Conservation (phyloP, 148 eudicot species). For the Rhododendron ferrugineum region DNA sequence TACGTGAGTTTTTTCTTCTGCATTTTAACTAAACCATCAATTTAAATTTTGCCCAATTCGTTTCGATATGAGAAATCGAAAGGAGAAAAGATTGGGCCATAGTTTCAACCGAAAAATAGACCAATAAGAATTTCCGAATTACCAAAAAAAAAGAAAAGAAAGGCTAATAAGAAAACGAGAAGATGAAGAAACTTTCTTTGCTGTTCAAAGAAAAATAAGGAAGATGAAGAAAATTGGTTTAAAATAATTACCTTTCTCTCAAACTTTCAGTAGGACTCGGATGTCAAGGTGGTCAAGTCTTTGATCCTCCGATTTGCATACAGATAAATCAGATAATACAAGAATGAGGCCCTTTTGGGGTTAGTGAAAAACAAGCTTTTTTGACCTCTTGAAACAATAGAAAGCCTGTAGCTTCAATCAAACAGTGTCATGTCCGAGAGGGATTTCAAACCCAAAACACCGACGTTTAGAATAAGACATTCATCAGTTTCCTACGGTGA, state of each 20-base stretch:
- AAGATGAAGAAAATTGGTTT: background rate
- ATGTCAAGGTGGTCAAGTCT: slow-evolving; percentile 1
- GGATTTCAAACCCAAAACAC: background rate
- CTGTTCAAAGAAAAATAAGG: too few species aligned
- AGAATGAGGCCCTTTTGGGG: background rate
- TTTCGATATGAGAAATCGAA: too few species aligned
- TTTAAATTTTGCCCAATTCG: too few species aligned
- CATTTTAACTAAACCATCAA: too few species aligned
- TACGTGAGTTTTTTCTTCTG: too few species aligned
- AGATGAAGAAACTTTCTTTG: background rate
- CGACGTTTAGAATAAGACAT: background rate
- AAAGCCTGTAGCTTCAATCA: background rate
- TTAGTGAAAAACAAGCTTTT: background rate
- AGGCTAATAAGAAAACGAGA: too few species aligned
- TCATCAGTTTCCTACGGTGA: too few species aligned
- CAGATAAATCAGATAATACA: background rate
- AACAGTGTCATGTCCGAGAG: background rate
- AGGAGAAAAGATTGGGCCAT: too few species aligned
- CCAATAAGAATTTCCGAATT: too few species aligned
- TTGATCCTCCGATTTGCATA: background rate
- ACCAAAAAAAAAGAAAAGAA: too few species aligned
- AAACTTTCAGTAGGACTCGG: background rate
- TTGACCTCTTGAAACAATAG: background rate
- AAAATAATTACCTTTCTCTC: too few species aligned
- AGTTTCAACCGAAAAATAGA: too few species aligned